Evolutionary conservation across 495 filamentous ascomycete species (phyloP).

Genomic region (Viridothelium virens): DNA sequence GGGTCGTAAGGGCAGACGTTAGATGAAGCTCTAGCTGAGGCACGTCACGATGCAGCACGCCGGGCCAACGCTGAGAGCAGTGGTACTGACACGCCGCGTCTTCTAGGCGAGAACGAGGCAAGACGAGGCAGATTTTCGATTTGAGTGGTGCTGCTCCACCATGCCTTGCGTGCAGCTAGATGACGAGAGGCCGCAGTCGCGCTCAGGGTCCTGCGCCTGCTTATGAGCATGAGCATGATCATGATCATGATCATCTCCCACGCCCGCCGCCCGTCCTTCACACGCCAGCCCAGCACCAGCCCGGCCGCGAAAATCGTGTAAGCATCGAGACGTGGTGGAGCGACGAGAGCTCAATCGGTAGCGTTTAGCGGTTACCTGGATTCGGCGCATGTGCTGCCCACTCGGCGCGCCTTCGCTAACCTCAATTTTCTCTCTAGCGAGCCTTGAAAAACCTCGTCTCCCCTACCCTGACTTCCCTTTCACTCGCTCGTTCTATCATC

Average conservation of each 20-base stretch:
- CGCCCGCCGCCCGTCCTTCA: not conserved
- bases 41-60: constrained; percentile 3
- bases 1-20: not conserved
- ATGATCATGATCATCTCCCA: not conserved
- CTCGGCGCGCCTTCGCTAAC: constrained; percentile 10
- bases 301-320: not conserved
- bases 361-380: not conserved
- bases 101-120: not conserved
- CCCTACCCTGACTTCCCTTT: constrained; percentile 7
- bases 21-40: not conserved
- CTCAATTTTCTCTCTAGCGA: constrained; percentile 7
- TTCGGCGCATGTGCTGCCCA: constrained; percentile 4
- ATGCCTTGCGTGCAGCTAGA: not conserved
- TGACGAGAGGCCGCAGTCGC: constrained; percentile 7
- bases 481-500: constrained; percentile 8
- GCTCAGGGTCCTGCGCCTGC: not conserved
- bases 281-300: not conserved
- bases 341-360: not conserved
- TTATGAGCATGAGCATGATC: no score
- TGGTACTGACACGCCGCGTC: no score
- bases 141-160: not conserved
- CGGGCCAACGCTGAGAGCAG: not conserved
- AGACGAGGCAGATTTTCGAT: not conserved
- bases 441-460: not conserved
- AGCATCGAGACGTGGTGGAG: constrained; percentile 2